These are phyloP conservation scores for Hericium alpestre DNA, from an alignment of 768 basidiomycete genomes.

Conservation along the genomic window DNA sequence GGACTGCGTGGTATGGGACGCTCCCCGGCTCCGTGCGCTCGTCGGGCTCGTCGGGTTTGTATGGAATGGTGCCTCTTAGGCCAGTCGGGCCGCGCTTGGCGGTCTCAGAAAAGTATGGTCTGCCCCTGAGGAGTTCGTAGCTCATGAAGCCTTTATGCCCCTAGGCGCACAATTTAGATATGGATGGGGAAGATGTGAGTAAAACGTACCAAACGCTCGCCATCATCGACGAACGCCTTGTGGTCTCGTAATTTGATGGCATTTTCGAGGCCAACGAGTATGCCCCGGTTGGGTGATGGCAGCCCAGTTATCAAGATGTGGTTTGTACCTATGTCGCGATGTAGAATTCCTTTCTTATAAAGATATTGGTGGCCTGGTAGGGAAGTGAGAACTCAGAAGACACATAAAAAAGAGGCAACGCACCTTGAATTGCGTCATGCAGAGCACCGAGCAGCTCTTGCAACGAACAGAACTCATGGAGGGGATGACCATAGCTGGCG, in stretches of 20 bases:
- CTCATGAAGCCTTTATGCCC: background rate
- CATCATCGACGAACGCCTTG: background rate
- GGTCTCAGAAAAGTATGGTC: too few relatives aligned
- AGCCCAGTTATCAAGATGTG: background rate
- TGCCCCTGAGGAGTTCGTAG: background rate
- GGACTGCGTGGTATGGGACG: background rate
- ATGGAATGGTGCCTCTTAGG: too few relatives aligned
- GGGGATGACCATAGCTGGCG: background rate
- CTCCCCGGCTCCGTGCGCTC: too few relatives aligned
- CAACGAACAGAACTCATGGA: background rate
- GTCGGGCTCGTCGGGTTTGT: too few relatives aligned
- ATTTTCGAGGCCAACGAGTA: background rate
- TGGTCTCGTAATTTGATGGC: background rate
- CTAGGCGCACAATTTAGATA: background rate
- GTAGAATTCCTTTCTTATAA: background rate
- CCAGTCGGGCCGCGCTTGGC: too few relatives aligned
- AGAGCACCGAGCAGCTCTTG: background rate
- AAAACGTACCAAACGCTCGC: background rate
- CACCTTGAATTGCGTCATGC: background rate
- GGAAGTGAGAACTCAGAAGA: too few relatives aligned
- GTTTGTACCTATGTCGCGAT: background rate
- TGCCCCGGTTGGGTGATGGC: background rate
- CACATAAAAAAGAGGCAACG: background rate
- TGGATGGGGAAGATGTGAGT: too few relatives aligned
- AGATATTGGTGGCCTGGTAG: background rate